Conservation (phyloP, 2,329 filamentous ascomycete species). For the Rachicladosporium sp. region DNA sequence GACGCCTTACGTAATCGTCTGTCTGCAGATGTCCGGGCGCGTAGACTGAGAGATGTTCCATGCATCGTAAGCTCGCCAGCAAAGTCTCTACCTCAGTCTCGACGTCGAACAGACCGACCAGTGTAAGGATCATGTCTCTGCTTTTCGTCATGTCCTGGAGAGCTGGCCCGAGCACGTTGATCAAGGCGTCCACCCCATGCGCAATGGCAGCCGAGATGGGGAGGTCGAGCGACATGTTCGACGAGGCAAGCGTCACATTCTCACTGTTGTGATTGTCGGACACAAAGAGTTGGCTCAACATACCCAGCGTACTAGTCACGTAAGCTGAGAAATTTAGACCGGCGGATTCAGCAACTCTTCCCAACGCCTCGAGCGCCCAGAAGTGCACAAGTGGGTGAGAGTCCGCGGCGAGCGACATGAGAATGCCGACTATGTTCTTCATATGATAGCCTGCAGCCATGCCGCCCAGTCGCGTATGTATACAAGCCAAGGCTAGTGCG, state of each 20-base stretch:
- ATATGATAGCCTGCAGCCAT: conserved; percentile 96
- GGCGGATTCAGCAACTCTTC: conserved; percentile 78
- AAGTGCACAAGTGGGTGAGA: conserved; percentile 92
- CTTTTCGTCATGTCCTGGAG: conserved; percentile 85
- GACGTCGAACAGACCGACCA: conserved; percentile 66
- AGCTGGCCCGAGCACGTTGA: conserved; percentile 92
- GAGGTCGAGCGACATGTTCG: conserved; percentile 79
- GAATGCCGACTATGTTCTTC: conserved; percentile 90
- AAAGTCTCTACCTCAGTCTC: conserved; percentile 59
- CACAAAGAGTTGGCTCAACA: conserved; percentile 86
- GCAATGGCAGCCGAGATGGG: conserved; percentile 73
- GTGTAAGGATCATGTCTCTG: conserved; percentile 78
- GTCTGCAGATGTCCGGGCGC: conserved; percentile 81
- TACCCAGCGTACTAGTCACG: conserved; percentile 79
- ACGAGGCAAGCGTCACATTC: conserved; percentile 64
- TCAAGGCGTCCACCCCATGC: conserved; percentile 82
- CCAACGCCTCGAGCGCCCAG: conserved; percentile 84
- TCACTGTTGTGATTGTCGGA: conserved; percentile 86
- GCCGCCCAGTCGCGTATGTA: conserved; percentile 88
- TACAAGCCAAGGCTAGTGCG: conserved; percentile 82
- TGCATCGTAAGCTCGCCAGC: conserved; percentile 65
- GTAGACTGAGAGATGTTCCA: conserved; percentile 87
- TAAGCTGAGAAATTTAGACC: conserved; percentile 85
- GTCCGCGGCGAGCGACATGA: conserved; percentile 96
- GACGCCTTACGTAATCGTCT: conserved; percentile 63